A percentile compares a stretch with the other conserved stretches of the same genome.
phyloP scores from a whole-genome alignment of 768 basidiomycete genomes.

The Rhodotorula babjevae region DNA sequence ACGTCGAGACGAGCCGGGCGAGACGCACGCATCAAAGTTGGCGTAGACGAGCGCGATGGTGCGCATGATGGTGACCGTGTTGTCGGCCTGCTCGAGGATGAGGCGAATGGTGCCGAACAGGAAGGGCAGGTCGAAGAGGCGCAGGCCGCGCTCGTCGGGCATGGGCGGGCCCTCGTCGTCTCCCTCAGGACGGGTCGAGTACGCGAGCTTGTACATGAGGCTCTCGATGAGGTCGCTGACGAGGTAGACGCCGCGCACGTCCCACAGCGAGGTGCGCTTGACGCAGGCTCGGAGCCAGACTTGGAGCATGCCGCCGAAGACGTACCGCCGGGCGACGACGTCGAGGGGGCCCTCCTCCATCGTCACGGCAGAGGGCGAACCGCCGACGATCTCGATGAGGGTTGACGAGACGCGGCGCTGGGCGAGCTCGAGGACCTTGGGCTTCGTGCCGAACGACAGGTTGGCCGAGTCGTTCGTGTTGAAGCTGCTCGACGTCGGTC shows the following conservation, averaged over 20 bases:
- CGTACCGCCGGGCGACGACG: slow-evolving; percentile 23
- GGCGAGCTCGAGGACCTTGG: slow-evolving; percentile 51
- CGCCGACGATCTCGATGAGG: slow-evolving; percentile 47
- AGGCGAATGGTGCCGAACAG: slow-evolving; percentile 47
- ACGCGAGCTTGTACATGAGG: slow-evolving; percentile 47
- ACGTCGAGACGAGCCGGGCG: background rate
- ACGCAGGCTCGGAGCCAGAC: slow-evolving; percentile 48
- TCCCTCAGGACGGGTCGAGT: slow-evolving; percentile 26
- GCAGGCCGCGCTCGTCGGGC: slow-evolving; percentile 33
- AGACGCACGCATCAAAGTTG: slow-evolving; percentile 48
- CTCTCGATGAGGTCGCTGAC: slow-evolving; percentile 51
- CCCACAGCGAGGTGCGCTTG: slow-evolving; percentile 49
- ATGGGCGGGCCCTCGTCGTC: slow-evolving; percentile 24
- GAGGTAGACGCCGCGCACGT: slow-evolving; percentile 50
- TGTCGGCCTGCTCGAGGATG: slow-evolving; percentile 49
- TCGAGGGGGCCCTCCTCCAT: slow-evolving; percentile 18
- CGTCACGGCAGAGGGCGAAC: background rate
- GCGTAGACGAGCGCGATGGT: slow-evolving; percentile 50
- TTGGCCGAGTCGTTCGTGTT: slow-evolving; percentile 50
- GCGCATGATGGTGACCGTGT: slow-evolving; percentile 50
- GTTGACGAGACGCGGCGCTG: slow-evolving; percentile 50
- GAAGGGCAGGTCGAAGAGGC: slow-evolving; percentile 48
- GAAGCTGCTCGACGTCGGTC: slow-evolving; percentile 41
- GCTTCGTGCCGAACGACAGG: slow-evolving; percentile 49
- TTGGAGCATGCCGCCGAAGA: slow-evolving; percentile 49